Evolutionary conservation across 176 grass and related monocot species (phyloP).

Genomic region (Paspalum notatum): DNA sequence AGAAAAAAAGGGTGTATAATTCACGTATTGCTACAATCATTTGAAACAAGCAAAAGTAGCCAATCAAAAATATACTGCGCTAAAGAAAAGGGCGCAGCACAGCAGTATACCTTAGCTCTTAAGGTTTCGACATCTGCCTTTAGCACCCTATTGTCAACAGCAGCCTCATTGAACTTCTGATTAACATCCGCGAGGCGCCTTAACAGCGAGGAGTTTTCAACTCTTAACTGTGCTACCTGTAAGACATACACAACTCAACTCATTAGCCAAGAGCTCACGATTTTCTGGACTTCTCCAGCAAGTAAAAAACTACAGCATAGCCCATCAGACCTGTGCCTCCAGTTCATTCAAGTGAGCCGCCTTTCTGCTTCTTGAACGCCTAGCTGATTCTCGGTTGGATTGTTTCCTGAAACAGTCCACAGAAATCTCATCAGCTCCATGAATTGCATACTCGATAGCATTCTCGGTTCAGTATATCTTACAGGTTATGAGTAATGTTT

Average conservation of each 20-base stretch:
- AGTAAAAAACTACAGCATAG: neutral
- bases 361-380: constrained; percentile 94
- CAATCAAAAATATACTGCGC: neutral
- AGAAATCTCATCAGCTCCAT: constrained; percentile 5
- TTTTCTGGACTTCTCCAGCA: neutral
- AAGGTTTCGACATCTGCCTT: constrained; percentile 87
- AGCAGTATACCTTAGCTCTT: constrained; percentile 60
- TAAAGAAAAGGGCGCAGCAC: neutral
- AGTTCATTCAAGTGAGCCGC: constrained; percentile 83
- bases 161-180: constrained; percentile 79
- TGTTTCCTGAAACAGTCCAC: constrained; percentile 65
- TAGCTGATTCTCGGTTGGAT: constrained; percentile 92
- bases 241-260: neutral
- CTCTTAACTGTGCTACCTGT: constrained; percentile 80
- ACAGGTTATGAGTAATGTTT: neutral
- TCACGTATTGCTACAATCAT: neutral
- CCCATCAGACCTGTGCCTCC: constrained; percentile 65
- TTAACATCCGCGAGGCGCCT: constrained; percentile 78
- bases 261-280: neutral
- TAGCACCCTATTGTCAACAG: constrained; percentile 79
- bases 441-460: neutral
- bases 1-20: neutral
- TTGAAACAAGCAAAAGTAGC: constrained; percentile 1
- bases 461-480: neutral
- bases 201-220: constrained; percentile 77